These are phyloP conservation scores for Drechslerella coelobrocha DNA, from an alignment of 2,329 filamentous ascomycete species.

Conservation along the genomic window DNA sequence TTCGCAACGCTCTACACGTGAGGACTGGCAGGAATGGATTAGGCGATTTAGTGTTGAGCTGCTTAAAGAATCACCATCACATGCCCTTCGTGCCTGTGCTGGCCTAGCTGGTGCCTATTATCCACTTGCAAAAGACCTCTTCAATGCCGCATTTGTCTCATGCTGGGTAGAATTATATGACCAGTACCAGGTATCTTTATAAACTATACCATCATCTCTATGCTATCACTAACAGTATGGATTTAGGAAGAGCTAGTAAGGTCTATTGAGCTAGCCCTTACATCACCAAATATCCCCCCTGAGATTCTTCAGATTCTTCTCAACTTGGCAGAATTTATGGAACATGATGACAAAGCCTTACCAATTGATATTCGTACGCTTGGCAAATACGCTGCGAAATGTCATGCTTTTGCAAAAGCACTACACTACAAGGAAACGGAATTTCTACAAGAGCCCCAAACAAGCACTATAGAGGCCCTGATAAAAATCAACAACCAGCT, in stretches of 20 bases:
- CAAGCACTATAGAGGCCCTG: constrained; percentile 90
- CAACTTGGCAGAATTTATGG: constrained; percentile 99
- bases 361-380: constrained; percentile 96
- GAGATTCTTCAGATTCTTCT: constrained; percentile 93
- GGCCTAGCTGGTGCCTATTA: constrained; percentile 89
- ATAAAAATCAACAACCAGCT: constrained; percentile 99
- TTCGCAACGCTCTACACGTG: constrained; percentile 92
- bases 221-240: background rate
- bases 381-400: constrained; percentile 92
- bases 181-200: constrained; percentile 72
- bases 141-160: constrained; percentile 98
- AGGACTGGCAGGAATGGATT: constrained; percentile 99
- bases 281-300: constrained; percentile 91
- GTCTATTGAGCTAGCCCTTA: constrained; percentile 93
- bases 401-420: constrained; percentile 97
- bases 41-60: constrained; percentile 94
- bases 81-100: constrained; percentile 90
- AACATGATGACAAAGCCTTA: constrained; percentile 97
- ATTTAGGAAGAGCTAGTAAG: constrained; percentile 83
- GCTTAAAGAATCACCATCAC: constrained; percentile 92
- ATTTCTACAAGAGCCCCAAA: constrained; percentile 96
- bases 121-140: constrained; percentile 87
- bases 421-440: constrained; percentile 99
- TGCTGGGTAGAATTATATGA: constrained; percentile 99
- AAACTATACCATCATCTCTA: constrained; percentile 17